phyloP scores from a whole-genome alignment of 345 rosid genomes.

The Salix dunnii region DNA sequence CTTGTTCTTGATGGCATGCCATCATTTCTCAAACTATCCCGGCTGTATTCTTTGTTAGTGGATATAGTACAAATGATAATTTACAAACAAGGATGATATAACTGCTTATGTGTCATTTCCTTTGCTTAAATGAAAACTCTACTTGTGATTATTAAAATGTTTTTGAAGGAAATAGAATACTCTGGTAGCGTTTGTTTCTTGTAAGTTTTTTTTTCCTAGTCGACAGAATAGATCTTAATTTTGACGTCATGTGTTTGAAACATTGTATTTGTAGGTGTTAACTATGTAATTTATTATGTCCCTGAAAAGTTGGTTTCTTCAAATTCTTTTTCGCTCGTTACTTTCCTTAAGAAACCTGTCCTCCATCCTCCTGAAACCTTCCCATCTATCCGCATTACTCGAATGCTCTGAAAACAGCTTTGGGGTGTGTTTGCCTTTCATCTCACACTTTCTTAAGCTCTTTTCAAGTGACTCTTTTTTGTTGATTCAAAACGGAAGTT shows the following conservation, averaged over 20 bases:
- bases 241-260: conserved; percentile 20
- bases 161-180: neutral
- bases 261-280: conserved; percentile 16
- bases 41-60: neutral
- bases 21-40: neutral
- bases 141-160: neutral
- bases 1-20: neutral
- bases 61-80: neutral
- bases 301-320: conserved; percentile 23
- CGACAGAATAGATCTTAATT: neutral
- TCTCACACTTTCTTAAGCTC: neutral
- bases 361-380: conserved; percentile 9
- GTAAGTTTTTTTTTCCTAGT: neutral
- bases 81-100: neutral
- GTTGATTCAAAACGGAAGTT: neutral
- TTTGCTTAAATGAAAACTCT: neutral
- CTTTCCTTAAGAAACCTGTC: neutral
- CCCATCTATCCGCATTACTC: neutral
- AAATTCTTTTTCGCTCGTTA: conserved; percentile 19
- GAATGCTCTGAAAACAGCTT: neutral
- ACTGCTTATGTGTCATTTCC: neutral
- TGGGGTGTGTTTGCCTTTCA: neutral
- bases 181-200: neutral
- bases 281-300: conserved; percentile 12
- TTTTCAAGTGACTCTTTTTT: neutral